Evolutionary conservation across 495 filamentous ascomycete genomes (phyloP).

Genomic region (Arthonia radiata): DNA sequence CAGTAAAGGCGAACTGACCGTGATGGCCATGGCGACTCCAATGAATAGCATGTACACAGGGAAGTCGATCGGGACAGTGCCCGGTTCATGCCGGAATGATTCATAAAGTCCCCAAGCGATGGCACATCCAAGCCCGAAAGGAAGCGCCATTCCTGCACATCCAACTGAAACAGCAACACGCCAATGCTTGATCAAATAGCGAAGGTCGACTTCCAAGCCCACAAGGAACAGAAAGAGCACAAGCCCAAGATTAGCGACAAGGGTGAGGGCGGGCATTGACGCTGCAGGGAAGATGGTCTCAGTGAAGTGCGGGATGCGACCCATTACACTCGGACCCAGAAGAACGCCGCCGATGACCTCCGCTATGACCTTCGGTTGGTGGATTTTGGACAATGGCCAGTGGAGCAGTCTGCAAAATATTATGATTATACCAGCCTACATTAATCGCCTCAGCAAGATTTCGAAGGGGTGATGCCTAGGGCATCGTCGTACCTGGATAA

Average conservation of each 20-base stretch:
- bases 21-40: conserved; percentile 85
- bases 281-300: conserved; percentile 47
- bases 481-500: conserved; percentile 47
- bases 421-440: conserved; percentile 66
- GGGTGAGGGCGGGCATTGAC: conserved; percentile 49
- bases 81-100: conserved; percentile 41
- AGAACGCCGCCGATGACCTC: conserved; percentile 89
- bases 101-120: conserved; percentile 76
- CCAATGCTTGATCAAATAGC: conserved; percentile 73
- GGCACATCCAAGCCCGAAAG: conserved; percentile 43
- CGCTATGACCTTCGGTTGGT: conserved; percentile 82
- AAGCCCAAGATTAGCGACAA: conserved; percentile 76
- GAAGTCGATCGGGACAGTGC: conserved; percentile 40
- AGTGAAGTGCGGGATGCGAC: conserved; percentile 59
- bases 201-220: conserved; percentile 75
- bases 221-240: conserved; percentile 83
- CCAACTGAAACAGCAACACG: conserved; percentile 60
- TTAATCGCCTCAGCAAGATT: not conserved
- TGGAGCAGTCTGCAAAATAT: conserved; percentile 68
- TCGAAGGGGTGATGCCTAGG: not conserved
- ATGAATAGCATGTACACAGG: conserved; percentile 80
- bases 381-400: conserved; percentile 60
- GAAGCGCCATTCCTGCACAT: conserved; percentile 62
- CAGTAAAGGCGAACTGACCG: conserved; percentile 18
- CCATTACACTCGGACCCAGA: conserved; percentile 68